Conservation (phyloP, 805 yeast species). For the Nakazawaea pomicola region DNA sequence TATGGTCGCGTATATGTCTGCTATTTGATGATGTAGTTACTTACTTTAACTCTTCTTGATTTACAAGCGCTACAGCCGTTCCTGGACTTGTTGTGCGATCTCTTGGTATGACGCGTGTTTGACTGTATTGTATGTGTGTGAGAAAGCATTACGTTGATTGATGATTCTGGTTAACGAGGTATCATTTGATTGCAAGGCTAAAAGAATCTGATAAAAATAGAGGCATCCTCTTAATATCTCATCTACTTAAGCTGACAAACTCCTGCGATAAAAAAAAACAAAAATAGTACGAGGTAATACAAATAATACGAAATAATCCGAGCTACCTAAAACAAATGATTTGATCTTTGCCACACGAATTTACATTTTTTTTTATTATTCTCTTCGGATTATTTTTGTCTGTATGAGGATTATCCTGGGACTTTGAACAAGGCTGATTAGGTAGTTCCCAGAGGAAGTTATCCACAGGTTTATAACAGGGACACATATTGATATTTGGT, state of each 20-base stretch:
- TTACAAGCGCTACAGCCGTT: constrained; percentile 90
- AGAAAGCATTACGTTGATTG: background rate
- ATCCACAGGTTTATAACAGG: too few relatives aligned
- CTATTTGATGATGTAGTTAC: background rate
- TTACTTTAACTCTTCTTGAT: constrained; percentile 70
- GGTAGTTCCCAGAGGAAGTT: too few relatives aligned
- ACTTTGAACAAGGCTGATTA: too few relatives aligned
- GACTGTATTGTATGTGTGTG: background rate
- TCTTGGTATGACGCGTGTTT: constrained; percentile 46
- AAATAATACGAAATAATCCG: background rate
- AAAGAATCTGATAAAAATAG: too few relatives aligned
- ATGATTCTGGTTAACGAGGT: too few relatives aligned
- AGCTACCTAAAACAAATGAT: background rate
- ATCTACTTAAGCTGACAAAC: background rate
- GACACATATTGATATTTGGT: too few relatives aligned
- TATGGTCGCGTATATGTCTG: background rate
- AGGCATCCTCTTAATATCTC: too few relatives aligned
- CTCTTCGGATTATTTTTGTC: too few relatives aligned
- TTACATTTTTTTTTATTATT: too few relatives aligned
- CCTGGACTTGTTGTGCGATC: constrained; percentile 83
- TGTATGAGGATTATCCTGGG: too few relatives aligned
- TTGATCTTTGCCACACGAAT: background rate
- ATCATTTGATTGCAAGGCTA: too few relatives aligned
- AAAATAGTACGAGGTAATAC: background rate
- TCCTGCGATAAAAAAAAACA: background rate